Percentiles rank a stretch among this genome's conserved stretches.
Evolutionary conservation across 2,329 filamentous ascomycete species (phyloP).

Genomic region (Fonsecaea monophora): DNA sequence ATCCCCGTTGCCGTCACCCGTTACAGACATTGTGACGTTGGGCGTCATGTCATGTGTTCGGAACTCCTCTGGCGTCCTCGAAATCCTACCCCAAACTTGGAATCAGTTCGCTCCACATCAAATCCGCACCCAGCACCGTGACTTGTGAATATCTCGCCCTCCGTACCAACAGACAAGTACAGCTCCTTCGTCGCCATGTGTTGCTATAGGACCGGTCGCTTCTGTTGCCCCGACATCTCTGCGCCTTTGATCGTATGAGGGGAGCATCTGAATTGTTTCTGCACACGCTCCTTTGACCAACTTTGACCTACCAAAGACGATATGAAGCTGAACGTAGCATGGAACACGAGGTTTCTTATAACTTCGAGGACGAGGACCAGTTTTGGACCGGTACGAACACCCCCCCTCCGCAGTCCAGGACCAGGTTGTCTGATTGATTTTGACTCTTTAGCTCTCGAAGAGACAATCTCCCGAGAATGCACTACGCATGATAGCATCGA

Average conservation of each 20-base stretch:
- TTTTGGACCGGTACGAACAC: conserved; percentile 79
- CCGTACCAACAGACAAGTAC: not conserved
- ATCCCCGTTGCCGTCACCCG: not conserved
- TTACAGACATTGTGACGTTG: not conserved
- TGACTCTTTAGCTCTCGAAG: conserved; percentile 65
- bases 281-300: not conserved
- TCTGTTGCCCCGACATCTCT: conserved; percentile 8
- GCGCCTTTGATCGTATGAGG: conserved; percentile 25
- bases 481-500: conserved; percentile 74
- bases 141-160: not conserved
- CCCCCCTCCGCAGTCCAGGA: not conserved
- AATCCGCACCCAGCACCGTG: conserved; percentile 6
- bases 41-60: not conserved
- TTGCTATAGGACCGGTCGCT: conserved; percentile 5
- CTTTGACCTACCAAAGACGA: conserved; percentile 43
- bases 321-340: conserved; percentile 56
- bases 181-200: not conserved
- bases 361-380: conserved; percentile 79
- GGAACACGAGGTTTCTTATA: conserved; percentile 69
- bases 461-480: conserved; percentile 67
- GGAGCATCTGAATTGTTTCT: conserved; percentile 20
- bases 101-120: conserved; percentile 16
- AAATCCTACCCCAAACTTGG: conserved; percentile 5
- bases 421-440: conserved; percentile 11
- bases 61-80: not conserved